A percentile compares a stretch with the other conserved stretches of the same genome.
Conservation (phyloP, 2,329 filamentous ascomycete species). For the Zasmidium citrigriseum region DNA sequence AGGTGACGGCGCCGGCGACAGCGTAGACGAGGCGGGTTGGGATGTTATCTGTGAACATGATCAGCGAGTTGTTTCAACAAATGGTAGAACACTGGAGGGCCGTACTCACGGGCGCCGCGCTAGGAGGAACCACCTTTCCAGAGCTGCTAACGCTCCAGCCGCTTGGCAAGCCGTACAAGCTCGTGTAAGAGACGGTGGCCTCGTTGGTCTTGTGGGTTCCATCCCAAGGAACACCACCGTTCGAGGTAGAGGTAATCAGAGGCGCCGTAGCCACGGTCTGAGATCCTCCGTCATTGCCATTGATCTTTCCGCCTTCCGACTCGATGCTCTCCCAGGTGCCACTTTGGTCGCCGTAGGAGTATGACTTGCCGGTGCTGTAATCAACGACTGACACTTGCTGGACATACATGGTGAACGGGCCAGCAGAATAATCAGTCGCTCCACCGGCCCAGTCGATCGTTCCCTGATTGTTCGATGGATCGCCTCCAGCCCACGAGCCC, state of each 20-base stretch:
- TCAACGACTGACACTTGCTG: constrained; percentile 76
- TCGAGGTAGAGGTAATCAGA: constrained; percentile 63
- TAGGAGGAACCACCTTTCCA: constrained; percentile 76
- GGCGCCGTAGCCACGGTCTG: constrained; percentile 59
- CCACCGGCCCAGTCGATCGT: constrained; percentile 91
- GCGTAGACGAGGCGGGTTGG: constrained; percentile 56
- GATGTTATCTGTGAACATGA: constrained; percentile 37
- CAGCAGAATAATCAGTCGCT: constrained; percentile 76
- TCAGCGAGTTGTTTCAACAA: constrained; percentile 25
- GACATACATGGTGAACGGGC: constrained; percentile 85
- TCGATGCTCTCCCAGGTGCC: constrained; percentile 82
- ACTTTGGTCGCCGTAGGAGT: constrained; percentile 75
- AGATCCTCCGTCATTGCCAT: constrained; percentile 55
- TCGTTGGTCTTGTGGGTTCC: constrained; percentile 55
- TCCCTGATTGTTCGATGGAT: constrained; percentile 73
- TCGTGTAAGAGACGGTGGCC: constrained; percentile 43
- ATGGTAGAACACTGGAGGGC: constrained; percentile 9
- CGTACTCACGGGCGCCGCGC: constrained; percentile 68
- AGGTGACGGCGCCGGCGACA: constrained; percentile 46
- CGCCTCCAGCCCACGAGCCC: constrained; percentile 89
- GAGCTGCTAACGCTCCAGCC: constrained; percentile 78
- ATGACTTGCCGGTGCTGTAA: constrained; percentile 88
- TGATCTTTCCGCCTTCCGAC: constrained; percentile 73
- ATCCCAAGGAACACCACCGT: constrained; percentile 64
- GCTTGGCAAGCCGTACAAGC: constrained; percentile 64